Base-by-base conservation (phyloP, 108 stramenopile species). In the Asterionellopsis glacialis region DNA sequence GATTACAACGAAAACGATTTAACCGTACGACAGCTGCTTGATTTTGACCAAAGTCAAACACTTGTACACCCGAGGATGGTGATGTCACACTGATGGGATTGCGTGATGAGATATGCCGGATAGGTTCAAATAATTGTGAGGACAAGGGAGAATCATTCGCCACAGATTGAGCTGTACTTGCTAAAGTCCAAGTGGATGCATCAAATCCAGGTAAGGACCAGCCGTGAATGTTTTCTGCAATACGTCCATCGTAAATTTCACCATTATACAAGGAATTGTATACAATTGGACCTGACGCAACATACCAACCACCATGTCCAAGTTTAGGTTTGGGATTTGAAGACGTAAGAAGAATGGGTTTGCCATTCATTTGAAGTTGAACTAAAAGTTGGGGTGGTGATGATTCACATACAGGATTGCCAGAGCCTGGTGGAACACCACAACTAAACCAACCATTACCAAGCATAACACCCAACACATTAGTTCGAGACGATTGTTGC, bases 261-360 rank as follows among this genome's bases (percentile, higher is more conserved):
- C 70, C 70, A 49, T 71, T 65, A 45, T 71, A 71, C n/a, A 71
- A 22, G 24, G 70, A 71, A 42, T 65, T 65, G 57, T 69, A 69
- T 4, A 55, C n/a, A 18, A 69, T 56, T 18, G 68, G 68, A 39
- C 68, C 54, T 15, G 33, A 7, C 2, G 33, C 33, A 5, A 33
- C 33, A 33, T 33, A 33, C 33, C 33, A 33, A 33, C 5, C 33
- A 33, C 33, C 33, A 33, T 33, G 33, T 5, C 33, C 33, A 2
- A 33, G 33, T 33, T 2, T 2, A 33, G 33, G 33, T 2, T 33
- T 33, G 2, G 33, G 33, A 33, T 33, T 33, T 2, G 59, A 48
- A 51, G 50, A 41, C 25, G 62, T 51, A 13, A 55, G 12, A 24
- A 69, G 55, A 22, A 69, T 53, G 12, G 60, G 61, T 23, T 41